Percentiles rank a stretch among this genome's conserved stretches.
Conservation (phyloP, 1,284 basidiomycete genomes). For the Microstroma glucosiphilum region DNA sequence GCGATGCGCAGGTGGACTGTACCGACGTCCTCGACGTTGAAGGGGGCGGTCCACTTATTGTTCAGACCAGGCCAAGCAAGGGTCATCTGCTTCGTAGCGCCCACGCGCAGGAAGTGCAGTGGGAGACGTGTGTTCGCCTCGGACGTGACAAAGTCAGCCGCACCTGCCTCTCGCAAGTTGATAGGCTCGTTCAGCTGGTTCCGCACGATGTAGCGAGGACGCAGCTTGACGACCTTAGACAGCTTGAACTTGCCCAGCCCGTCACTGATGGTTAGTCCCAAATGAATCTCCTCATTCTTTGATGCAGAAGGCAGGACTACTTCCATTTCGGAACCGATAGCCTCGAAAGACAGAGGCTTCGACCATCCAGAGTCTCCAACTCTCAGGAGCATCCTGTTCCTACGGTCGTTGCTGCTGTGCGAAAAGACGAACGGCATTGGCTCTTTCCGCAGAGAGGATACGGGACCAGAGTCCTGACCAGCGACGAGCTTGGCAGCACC, state of each 20-base stretch:
- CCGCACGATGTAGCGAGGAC: constrained; percentile 83
- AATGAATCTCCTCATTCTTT: constrained; percentile 70
- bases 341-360: constrained; percentile 60
- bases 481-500: constrained; percentile 74
- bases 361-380: constrained; percentile 89
- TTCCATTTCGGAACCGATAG: constrained; percentile 80
- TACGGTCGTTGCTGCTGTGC: constrained; percentile 68
- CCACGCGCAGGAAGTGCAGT: constrained; percentile 65
- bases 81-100: constrained; percentile 60
- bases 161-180: constrained; percentile 76
- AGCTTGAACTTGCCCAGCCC: constrained; percentile 88
- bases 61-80: constrained; percentile 78
- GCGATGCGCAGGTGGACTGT: constrained; percentile 68
- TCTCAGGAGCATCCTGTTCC: constrained; percentile 77
- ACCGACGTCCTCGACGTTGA: constrained; percentile 89
- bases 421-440: constrained; percentile 63
- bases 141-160: constrained; percentile 52
- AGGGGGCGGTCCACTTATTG: constrained; percentile 78
- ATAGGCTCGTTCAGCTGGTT: constrained; percentile 70
- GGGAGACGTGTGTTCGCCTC: constrained; percentile 60
- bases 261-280: constrained; percentile 87
- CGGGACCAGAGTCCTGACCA: constrained; percentile 57
- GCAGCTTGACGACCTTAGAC: constrained; percentile 84
- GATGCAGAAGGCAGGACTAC: constrained; percentile 67
- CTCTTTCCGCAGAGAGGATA: constrained; percentile 49